Percentiles rank a stretch among this genome's conserved stretches.
phyloP scores from a whole-genome alignment of 78 protist genomes.

The Dictyostelium purpureum region DNA sequence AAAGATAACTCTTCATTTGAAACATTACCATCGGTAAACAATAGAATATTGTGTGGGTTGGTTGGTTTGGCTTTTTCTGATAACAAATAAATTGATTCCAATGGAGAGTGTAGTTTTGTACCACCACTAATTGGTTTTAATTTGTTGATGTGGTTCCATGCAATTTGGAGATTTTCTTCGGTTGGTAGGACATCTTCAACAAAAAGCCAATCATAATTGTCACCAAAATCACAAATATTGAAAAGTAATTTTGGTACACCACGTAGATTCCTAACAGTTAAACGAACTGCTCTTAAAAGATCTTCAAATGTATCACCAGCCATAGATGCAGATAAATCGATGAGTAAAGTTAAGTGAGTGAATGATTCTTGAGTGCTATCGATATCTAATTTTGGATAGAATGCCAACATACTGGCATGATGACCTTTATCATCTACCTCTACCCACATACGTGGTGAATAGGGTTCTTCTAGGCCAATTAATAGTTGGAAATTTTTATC shows the following conservation, averaged over 20 bases:
- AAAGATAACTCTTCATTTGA: constrained; percentile 26
- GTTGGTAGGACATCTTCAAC: constrained; percentile 33
- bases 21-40: constrained; percentile 75
- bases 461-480: constrained; percentile 47
- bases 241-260: constrained; percentile 33
- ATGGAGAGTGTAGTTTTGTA: constrained; percentile 60
- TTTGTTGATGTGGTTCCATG: constrained; percentile 63
- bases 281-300: constrained; percentile 28
- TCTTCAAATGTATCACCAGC: constrained; percentile 66
- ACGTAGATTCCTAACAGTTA: constrained; percentile 22
- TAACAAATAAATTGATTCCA: constrained; percentile 20
- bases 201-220: constrained; percentile 54
- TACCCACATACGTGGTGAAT: constrained; percentile 83
- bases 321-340: constrained; percentile 88
- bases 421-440: constrained; percentile 72
- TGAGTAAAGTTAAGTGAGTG: constrained; percentile 44
- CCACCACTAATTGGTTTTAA: constrained; percentile 71
- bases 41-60: constrained; percentile 28
- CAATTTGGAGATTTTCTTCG: constrained; percentile 25
- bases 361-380: not conserved
- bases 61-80: constrained; percentile 8
- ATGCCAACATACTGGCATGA: constrained; percentile 76
- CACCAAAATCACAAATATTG: constrained; percentile 84
- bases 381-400: constrained; percentile 80
- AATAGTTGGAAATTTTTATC: constrained; percentile 80